Evolutionary conservation across 2,329 filamentous ascomycete genomes (phyloP), one percentile per base, ranked within the genome.

Genomic region (Ophioceras dolichostomum): DNA sequence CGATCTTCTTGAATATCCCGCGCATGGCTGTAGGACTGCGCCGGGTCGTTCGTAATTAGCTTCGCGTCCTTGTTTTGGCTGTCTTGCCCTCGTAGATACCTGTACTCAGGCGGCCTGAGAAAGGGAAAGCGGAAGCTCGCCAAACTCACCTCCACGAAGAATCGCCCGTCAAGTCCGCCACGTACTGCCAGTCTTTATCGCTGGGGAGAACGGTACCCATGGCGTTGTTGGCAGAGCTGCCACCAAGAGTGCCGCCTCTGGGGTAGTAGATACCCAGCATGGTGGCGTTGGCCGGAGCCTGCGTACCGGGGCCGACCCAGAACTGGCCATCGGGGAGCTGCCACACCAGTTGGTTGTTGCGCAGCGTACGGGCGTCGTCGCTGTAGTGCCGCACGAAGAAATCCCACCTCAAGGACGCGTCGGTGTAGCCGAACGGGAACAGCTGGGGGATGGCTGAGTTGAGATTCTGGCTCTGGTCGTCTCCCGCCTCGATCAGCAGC

Each of bases 381-480:
- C 60, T 53, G 46, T 76, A 78, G 52, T 79, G 75, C 37, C 68
- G 66, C 40, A 79, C 72, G 43, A 67, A 80, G 53, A 70, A 78
- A 54, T 75, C 65, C 74, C 75, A 79, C 31, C 57, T 18, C 18
- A 47, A 34, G 8, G 43, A 31, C 17, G 41, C 40, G 32, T 49
- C 47, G 33, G 51, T 48, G 42, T 48, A 44, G 19, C 19, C 9
- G 13, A 14, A 21, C 5, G 21, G 12, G 21, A 17, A 17, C 4
- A 27, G 26, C 2, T 46, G 48, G 2, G 52, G 50, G 2, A 53
- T 45, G 2, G 42, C 41, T 34, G 48, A 48, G 42, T 49, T 51
- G 41, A 43, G 13, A 37, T 39, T 46, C 10, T 29, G 21, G 16
- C 60, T 65, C 42, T 70, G 61, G 47, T 75, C 68, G 44, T 67